Conservation (phyloP, 345 rosid species). For the Lumnitzera littorea region DNA sequence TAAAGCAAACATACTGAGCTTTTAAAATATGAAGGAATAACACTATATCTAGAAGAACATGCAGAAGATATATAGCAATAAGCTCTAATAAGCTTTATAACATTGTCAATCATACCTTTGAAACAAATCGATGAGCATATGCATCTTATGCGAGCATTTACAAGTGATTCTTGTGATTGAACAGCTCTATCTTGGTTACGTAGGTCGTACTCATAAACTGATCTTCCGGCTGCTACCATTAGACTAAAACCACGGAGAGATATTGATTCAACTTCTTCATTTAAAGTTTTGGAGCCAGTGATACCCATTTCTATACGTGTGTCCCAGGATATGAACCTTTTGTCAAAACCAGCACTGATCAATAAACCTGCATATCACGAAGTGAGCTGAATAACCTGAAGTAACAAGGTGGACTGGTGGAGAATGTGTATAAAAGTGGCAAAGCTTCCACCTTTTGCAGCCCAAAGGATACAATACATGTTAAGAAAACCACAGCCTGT, state of each 20-base stretch:
- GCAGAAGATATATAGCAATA: background rate
- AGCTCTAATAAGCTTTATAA: background rate
- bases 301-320: constrained; percentile 27
- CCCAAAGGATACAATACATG: too few species aligned
- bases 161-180: constrained; percentile 37
- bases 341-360: constrained; percentile 75
- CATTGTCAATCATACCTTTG: constrained; percentile 35
- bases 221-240: constrained; percentile 52
- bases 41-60: background rate
- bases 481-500: too few species aligned
- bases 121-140: constrained; percentile 37
- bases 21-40: background rate
- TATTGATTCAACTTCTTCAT: constrained; percentile 53
- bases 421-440: too few species aligned
- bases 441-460: too few species aligned
- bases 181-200: constrained; percentile 48
- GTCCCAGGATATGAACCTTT: constrained; percentile 68
- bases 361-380: constrained; percentile 43
- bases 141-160: constrained; percentile 50
- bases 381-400: background rate
- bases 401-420: too few species aligned
- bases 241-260: constrained; percentile 60
- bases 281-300: constrained; percentile 17
- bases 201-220: constrained; percentile 53
- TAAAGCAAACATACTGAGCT: background rate